Conservation (phyloP, 192 early-diverging fungal genomes). For the Rhizophagus clarus region DNA sequence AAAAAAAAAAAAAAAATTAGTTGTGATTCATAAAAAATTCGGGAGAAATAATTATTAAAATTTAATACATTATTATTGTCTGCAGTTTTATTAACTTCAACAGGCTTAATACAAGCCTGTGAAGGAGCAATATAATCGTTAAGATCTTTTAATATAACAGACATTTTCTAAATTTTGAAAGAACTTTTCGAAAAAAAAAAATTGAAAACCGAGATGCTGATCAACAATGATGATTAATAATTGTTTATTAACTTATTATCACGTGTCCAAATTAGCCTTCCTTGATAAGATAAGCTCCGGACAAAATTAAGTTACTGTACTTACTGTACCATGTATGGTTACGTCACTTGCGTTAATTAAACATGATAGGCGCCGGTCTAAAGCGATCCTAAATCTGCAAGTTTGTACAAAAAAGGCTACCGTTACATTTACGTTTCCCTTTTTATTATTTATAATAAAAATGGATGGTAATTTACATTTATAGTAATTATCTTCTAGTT, state of each 20-base stretch:
- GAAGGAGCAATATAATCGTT: constrained; percentile 98
- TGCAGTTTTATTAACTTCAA: constrained; percentile 70
- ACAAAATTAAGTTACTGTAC: no score
- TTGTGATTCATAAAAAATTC: constrained; percentile 17
- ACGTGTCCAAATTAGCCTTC: no score
- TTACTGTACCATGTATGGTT: no score
- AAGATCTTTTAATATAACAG: constrained; percentile 87
- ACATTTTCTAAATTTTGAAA: neutral
- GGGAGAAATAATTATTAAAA: neutral
- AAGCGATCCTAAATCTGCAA: no score
- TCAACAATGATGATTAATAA: neutral
- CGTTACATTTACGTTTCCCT: no score
- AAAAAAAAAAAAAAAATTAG: constrained; percentile 26
- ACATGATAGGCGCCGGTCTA: no score
- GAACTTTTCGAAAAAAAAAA: neutral
- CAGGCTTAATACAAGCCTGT: constrained; percentile 97
- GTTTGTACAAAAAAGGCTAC: no score
- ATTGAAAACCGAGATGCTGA: neutral
- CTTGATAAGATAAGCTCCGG: no score
- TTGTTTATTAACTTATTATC: neutral
- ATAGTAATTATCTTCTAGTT: no score
- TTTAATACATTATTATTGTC: constrained; percentile 42
- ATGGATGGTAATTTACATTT: no score
- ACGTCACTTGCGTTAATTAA: no score
- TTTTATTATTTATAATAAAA: no score